These are phyloP conservation scores for Blastobotrys apis DNA, from an alignment of 1,139 yeast genomes.

Conservation along the genomic window DNA sequence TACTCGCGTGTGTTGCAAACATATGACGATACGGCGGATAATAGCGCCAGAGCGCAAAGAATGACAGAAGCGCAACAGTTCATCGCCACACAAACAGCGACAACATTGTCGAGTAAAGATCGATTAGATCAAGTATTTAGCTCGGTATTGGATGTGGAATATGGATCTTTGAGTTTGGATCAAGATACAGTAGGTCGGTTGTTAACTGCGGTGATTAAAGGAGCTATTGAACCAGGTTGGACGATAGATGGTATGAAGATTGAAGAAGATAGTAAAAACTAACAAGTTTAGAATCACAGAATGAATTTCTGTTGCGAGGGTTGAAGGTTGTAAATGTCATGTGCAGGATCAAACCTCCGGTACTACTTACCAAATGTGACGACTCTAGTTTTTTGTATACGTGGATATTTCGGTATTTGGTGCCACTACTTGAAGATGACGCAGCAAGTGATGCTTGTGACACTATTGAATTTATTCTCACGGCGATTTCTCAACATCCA, in stretches of 20 bases:
- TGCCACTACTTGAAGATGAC: conserved; percentile 1
- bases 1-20: too few species aligned
- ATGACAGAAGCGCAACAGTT: conserved; percentile 6
- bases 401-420: not conserved
- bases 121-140: conserved; percentile 7
- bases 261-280: not conserved
- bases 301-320: conserved; percentile 4
- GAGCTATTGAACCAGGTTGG: conserved; percentile 8
- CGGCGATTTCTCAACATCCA: not conserved
- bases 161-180: not conserved
- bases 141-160: not conserved
- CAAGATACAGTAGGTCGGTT: conserved; percentile 1
- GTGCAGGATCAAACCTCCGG: conserved; percentile 2
- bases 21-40: too few species aligned
- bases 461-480: not conserved
- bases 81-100: conserved; percentile 9
- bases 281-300: conserved; percentile 1
- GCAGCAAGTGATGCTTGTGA: not conserved
- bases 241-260: conserved; percentile 7
- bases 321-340: conserved; percentile 2
- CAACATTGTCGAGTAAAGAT: conserved; percentile 2
- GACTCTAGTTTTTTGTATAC: not conserved
- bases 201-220: conserved; percentile 3
- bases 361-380: not conserved
- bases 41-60: too few species aligned